phyloP scores from a whole-genome alignment of 2,329 filamentous ascomycete genomes.

The Fusarium sp. region DNA sequence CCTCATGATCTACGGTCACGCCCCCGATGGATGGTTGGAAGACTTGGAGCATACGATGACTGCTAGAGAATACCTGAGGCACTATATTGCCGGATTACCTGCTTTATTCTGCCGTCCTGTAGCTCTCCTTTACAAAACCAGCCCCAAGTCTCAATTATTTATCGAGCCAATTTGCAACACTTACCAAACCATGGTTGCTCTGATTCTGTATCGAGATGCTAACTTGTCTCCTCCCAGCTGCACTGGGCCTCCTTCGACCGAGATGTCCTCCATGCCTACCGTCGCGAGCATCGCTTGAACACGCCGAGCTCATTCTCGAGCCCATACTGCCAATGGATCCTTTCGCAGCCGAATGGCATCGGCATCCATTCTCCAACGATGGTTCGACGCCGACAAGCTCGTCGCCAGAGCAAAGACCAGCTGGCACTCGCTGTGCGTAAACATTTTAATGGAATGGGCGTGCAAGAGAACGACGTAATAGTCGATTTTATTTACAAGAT shows the following conservation, averaged over 20 bases:
- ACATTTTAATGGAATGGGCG: slow-evolving; percentile 82
- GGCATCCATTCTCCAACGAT: slow-evolving; percentile 80
- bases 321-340: slow-evolving; percentile 68
- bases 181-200: background rate
- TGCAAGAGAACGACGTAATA: slow-evolving; percentile 84
- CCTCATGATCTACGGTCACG: slow-evolving; percentile 4
- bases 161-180: background rate
- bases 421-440: slow-evolving; percentile 78
- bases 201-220: background rate
- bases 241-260: slow-evolving; percentile 76
- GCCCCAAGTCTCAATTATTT: background rate
- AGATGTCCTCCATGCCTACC: slow-evolving; percentile 76
- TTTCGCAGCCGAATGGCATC: slow-evolving; percentile 70
- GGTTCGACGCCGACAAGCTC: slow-evolving; percentile 69
- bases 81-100: background rate
- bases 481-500: slow-evolving; percentile 81
- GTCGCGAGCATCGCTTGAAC: slow-evolving; percentile 75
- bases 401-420: slow-evolving; percentile 76
- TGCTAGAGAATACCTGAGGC: background rate
- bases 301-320: slow-evolving; percentile 75
- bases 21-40: background rate
- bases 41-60: background rate
- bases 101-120: background rate
- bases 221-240: slow-evolving; percentile 51
- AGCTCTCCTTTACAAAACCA: background rate